A percentile compares a stretch with the other conserved stretches of the same genome.
Conservation (phyloP, 768 basidiomycete genomes). For the Suillus weaverae region DNA sequence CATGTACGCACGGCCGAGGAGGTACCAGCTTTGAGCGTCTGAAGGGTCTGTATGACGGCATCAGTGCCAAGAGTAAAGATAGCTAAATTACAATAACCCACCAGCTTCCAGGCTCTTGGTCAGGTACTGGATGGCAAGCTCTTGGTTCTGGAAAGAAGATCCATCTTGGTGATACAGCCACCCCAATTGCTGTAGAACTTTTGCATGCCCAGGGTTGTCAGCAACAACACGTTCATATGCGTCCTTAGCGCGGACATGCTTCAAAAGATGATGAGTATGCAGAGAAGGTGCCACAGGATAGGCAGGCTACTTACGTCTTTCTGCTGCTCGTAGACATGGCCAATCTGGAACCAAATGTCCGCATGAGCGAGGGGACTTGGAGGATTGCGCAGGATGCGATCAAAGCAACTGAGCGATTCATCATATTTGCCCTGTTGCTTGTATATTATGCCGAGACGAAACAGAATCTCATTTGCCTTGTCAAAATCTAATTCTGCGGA, state of each 20-base stretch:
- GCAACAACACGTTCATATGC: constrained; percentile 94
- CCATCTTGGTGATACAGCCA: constrained; percentile 98
- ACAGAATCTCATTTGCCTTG: constrained; percentile 98
- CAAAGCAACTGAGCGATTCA: constrained; percentile 89
- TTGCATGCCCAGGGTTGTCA: constrained; percentile 93
- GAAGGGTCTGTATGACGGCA: constrained; percentile 64
- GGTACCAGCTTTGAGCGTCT: constrained; percentile 98
- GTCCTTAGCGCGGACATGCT: constrained; percentile 90
- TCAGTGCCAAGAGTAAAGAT: not conserved
- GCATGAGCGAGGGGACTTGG: constrained; percentile 94
- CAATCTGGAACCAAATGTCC: constrained; percentile 99
- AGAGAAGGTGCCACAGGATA: constrained; percentile 1
- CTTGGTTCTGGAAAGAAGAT: constrained; percentile 94
- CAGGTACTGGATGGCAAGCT: constrained; percentile 88
- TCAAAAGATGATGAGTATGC: constrained; percentile 18
- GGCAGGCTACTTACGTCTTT: constrained; percentile 68
- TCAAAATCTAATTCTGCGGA: constrained; percentile 73
- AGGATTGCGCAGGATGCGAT: constrained; percentile 93
- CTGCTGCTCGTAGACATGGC: constrained; percentile 97
- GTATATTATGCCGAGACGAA: constrained; percentile 98
- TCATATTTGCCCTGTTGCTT: constrained; percentile 96
- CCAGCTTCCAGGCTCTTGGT: constrained; percentile 96
- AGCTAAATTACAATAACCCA: constrained; percentile 35
- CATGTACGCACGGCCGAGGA: constrained; percentile 98
- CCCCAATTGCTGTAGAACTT: constrained; percentile 96